Base-by-base conservation (phyloP, 2,329 filamentous ascomycete genomes). In the Diaporthe sp. region DNA sequence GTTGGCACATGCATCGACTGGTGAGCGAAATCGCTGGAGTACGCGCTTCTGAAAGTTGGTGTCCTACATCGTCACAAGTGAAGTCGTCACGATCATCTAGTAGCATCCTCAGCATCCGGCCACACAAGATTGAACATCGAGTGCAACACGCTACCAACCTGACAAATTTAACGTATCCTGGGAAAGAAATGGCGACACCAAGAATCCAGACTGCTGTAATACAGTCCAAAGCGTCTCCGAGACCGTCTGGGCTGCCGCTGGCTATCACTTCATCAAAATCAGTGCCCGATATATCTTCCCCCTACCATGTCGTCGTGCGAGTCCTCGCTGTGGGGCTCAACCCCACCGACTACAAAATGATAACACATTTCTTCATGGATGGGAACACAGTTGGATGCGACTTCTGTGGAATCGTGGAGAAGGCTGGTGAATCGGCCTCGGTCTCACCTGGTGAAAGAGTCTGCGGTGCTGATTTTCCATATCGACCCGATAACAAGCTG, bases 271-370 rank as follows among this genome's bases (percentile, higher is more conserved):
- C 59, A 13, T 44, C 59, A 13, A 63, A 63, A 47, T 15, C 59
- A 22, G 59, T 70, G n/a, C 66, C 51, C 22, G 51, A 37, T 10
- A 2, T 70, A 17, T 55, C 66, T 4, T 55, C 47, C 12, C 66
- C 66, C 8, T 56, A 58, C 35, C 66, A 70, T 30, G 39, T 70
- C 15, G 32, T 77, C 12, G 68, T 78, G 13, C 77, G 76, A 4
- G 77, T 79, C 5, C 32, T 75, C 3, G 79, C 80, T 9, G 80
- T 81, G 13, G 79, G 73, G 0, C 72, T 81, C 2, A 82, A 81
- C 58, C 81, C 77, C 2, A 78, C 58, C 19, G 80, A 82, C 70
- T 73, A 78, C 76, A 81, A 81, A 63, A 81, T 80, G 77, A 44
- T 76, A 2, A 74, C 50, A 1, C 47, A 79, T 42, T 78, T 77